Base-by-base conservation (phyloP, 805 yeast genomes). In the Schizosaccharomyces cryophilus region DNA sequence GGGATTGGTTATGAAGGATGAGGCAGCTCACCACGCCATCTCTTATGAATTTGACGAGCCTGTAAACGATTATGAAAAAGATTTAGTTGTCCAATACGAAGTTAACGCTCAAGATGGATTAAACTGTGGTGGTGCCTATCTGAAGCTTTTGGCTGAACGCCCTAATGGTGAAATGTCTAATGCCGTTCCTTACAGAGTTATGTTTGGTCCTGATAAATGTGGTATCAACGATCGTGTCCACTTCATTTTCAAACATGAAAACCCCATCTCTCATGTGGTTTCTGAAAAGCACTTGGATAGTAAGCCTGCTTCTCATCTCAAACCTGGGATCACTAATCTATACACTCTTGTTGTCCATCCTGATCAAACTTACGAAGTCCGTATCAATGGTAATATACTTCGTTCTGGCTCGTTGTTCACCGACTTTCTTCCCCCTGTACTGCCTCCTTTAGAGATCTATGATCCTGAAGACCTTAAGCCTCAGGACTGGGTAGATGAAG, bases 191-290 rank as follows among this genome's bases (percentile, higher is more conserved):
- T 87, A 84, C 72, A 87, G 84, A 70, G 73, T 89, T 64, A 84
- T 89, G 90, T 89, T 89, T 73, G 96, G 96, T 24, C 96, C 96
- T 55, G 96, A 89, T 72, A 80, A 78, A 69, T 89, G 96, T 73
- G 95, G 95, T 2, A 69, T 80, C 61, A 78, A 83, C 56, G 85
- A 87, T 73, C 84, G 81, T 71, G 82, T 89, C 42, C 95, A 85
- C 68, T 80, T 88, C 65, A 85, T 87, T 62, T 67, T 87, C 63
- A 78, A 77, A 62, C 77, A 85, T 66, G 75, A 76, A 66, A 77
- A 79, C 69, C 82, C 80, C 56, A 63, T 67, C 30, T 75, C 80
- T 30, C 82, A 80, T 5, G 76, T 73, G 63, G 74, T 75, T 63
- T 85, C 82, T 69, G 88, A 86, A 71, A 83, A 85, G 70, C 85